Evolutionary conservation across 1,139 yeast genomes (phyloP), one percentile per base, ranked within the genome.

Genomic region (Taiozyma sp.): DNA sequence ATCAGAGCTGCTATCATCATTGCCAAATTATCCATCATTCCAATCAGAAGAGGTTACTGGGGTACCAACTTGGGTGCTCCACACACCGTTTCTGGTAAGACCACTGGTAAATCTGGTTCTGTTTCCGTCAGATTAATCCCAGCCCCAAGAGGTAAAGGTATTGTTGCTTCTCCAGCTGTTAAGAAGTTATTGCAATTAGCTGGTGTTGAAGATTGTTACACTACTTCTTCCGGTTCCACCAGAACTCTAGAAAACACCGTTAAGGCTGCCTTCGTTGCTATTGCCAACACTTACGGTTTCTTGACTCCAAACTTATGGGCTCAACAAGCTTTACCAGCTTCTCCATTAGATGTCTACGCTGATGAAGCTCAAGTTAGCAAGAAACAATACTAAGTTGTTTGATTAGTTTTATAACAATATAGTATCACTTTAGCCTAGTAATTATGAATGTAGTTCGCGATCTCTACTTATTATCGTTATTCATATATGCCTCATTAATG

Each of bases 11-110:
- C 99, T 70, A 92, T 93, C 82, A 84, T 90, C 83, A 92, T 93
- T 75, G 99, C 99, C 77, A 93, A 93, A 86, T 87, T 93, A 74
- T 87, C 97, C 66, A 88, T 93, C 78, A 91, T 95, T 75, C 99
- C 99, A 75, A 93, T 95, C 82, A 92, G 99, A 87, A 91, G 99
- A 86, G 99, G 99, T 84, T 93, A 93, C 93, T 93, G 99, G 99
- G 99, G 99, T 81, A 79, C 96, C 77, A 89, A 90, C 84, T 89
- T 93, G 79, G 99, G 99, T 86, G 87, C 89, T 78, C 99, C 99
- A 73, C 99, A 93, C 88, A 89, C 99, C 66, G 87, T 93, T 75
- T 95, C 97, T 72, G 80, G 87, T 81, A 93, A 93, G 91, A 90
- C 92, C 74, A 87, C 98, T 66, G 98, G 98, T 84, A 92, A 91